Percentiles rank a stretch among this genome's conserved stretches.
Conservation (phyloP, 1,284 basidiomycete genomes). For the Apiotrichum laibachii region DNA sequence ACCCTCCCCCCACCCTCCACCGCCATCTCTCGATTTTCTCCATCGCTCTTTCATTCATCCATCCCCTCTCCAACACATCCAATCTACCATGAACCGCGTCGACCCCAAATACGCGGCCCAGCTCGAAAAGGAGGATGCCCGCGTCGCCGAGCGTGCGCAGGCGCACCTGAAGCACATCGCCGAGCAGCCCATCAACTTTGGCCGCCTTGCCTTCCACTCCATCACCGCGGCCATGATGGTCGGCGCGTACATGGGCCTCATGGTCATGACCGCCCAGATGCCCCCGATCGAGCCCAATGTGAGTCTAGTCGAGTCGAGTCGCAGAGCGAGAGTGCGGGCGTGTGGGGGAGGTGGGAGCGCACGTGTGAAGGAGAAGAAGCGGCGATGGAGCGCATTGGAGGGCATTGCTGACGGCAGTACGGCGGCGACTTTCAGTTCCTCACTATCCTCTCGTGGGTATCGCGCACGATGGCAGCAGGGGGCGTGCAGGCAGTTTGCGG, state of each 20-base stretch:
- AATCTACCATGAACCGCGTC: background rate
- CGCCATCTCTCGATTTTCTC: too few relatives aligned
- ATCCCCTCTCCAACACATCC: too few relatives aligned
- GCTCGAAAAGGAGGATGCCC: background rate
- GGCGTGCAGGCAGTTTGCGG: too few relatives aligned
- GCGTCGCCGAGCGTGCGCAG: background rate
- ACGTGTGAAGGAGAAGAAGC: too few relatives aligned
- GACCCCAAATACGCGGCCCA: background rate
- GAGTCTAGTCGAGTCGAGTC: too few relatives aligned
- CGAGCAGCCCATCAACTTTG: background rate
- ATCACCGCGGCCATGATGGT: conserved; percentile 41
- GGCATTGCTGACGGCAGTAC: conserved; percentile 14
- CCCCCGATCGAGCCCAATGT: conserved; percentile 5
- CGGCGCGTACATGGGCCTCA: conserved; percentile 4
- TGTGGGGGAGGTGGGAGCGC: too few relatives aligned
- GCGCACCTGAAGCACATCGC: background rate
- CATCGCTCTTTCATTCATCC: too few relatives aligned
- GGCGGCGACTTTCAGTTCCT: conserved; percentile 69
- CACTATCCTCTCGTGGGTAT: conserved; percentile 56
- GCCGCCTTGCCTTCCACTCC: conserved; percentile 37
- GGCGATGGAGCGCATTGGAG: background rate
- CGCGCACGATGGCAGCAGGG: too few relatives aligned
- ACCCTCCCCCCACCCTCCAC: too few relatives aligned
- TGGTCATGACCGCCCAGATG: conserved; percentile 1
- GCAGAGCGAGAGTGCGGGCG: too few relatives aligned